A percentile compares a stretch with the other conserved stretches of the same genome.
phyloP scores from a whole-genome alignment of 805 yeast species.

The Isabelozyma heimii region DNA sequence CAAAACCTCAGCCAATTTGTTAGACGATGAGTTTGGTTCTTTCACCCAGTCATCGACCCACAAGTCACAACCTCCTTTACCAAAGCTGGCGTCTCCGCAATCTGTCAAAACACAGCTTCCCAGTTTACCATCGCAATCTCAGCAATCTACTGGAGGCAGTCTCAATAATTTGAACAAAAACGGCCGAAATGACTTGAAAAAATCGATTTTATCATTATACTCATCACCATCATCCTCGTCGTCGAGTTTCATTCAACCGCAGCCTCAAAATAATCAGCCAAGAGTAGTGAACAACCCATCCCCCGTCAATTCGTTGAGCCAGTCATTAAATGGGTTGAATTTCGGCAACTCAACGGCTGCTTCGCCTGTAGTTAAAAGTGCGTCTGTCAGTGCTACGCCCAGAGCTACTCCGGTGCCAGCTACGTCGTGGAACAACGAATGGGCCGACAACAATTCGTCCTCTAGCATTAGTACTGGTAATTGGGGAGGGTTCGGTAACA shows the following conservation, averaged over 20 bases:
- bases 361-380: slow-evolving; percentile 13
- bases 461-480: not conserved
- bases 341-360: slow-evolving; percentile 7
- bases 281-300: not conserved
- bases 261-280: slow-evolving; percentile 1
- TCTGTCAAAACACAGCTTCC: slow-evolving; percentile 8
- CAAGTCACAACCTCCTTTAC: slow-evolving; percentile 10
- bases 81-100: slow-evolving; percentile 9
- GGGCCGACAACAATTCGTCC: slow-evolving; percentile 26
- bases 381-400: slow-evolving; percentile 1
- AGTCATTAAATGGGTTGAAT: slow-evolving; percentile 22
- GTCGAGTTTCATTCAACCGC: slow-evolving; percentile 26
- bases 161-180: slow-evolving; percentile 7
- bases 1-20: slow-evolving; percentile 9
- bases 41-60: slow-evolving; percentile 27
- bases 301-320: slow-evolving; percentile 12
- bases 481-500: not conserved
- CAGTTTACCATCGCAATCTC: slow-evolving; percentile 1
- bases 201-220: slow-evolving; percentile 86
- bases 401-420: slow-evolving; percentile 5
- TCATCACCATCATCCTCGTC: slow-evolving; percentile 57
- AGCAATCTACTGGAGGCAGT: slow-evolving; percentile 33
- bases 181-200: slow-evolving; percentile 80
- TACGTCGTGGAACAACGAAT: slow-evolving; percentile 28
- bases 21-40: slow-evolving; percentile 43